Percentiles rank a stretch among this genome's conserved stretches.
Evolutionary conservation across 768 basidiomycete species (phyloP).

Genomic region (Rhodotorula taiwanensis): DNA sequence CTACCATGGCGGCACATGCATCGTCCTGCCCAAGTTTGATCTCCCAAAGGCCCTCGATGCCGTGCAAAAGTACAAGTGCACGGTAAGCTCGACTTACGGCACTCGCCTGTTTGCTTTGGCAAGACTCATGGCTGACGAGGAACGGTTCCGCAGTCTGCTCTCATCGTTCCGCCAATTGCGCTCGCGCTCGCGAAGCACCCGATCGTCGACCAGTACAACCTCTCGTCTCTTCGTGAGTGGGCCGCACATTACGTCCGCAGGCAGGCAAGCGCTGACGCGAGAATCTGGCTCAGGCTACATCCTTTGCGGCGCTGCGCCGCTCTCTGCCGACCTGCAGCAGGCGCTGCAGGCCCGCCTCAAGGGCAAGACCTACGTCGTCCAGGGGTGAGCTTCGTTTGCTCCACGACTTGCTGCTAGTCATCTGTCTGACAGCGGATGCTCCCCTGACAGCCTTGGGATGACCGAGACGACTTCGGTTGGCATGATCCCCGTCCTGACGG

Average conservation of each 20-base stretch:
- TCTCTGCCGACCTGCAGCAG: conserved; percentile 59
- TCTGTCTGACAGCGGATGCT: too few species aligned
- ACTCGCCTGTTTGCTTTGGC: too few species aligned
- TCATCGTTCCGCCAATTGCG: conserved; percentile 77
- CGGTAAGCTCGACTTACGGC: conserved; percentile 43
- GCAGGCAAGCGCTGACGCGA: not conserved
- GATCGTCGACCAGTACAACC: conserved; percentile 58
- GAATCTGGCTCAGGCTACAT: conserved; percentile 50
- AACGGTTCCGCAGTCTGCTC: conserved; percentile 41
- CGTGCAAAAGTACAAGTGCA: conserved; percentile 61
- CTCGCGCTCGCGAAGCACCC: conserved; percentile 66
- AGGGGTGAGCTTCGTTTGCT: conserved; percentile 18
- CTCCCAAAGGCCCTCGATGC: conserved; percentile 59
- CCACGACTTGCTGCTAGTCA: too few species aligned
- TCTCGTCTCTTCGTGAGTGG: conserved; percentile 52
- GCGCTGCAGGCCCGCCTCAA: conserved; percentile 48
- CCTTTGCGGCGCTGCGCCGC: conserved; percentile 72
- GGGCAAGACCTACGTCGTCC: conserved; percentile 13
- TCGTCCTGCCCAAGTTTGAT: conserved; percentile 63
- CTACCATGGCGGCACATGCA: conserved; percentile 48
- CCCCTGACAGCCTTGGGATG: not conserved
- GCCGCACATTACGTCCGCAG: too few species aligned
- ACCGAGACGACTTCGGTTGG: conserved; percentile 66
- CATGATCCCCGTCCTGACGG: conserved; percentile 45
- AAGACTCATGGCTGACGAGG: too few species aligned